These are phyloP conservation scores for Fraxinus excelsior DNA, from an alignment of 257 asterid genomes.

Conservation along the genomic window DNA sequence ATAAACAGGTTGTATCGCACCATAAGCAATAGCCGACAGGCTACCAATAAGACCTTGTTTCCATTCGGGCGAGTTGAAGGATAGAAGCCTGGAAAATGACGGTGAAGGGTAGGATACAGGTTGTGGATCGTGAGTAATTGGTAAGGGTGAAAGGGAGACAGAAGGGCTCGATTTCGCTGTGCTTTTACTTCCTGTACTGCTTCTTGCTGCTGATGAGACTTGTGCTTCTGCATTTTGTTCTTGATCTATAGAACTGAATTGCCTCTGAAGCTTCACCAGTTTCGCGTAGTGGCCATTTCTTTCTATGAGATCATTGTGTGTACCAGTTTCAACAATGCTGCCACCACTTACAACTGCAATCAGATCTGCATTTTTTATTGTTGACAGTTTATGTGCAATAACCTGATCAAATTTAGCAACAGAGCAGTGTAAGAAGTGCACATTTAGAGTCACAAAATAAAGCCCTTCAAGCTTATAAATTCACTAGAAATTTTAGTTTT, in stretches of 20 bases:
- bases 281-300: conserved; percentile 64
- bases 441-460: no score
- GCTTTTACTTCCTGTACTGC: conserved; percentile 54
- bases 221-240: conserved; percentile 38
- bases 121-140: not conserved
- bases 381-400: conserved; percentile 91
- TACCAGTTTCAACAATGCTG: conserved; percentile 58
- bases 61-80: conserved; percentile 71
- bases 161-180: conserved; percentile 64
- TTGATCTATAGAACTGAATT: conserved; percentile 57
- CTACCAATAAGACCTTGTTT: conserved; percentile 70
- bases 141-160: conserved; percentile 50
- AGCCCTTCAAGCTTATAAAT: not conserved
- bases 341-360: conserved; percentile 67
- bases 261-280: conserved; percentile 67
- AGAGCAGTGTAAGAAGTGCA: not conserved
- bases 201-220: conserved; percentile 48
- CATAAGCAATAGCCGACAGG: conserved; percentile 60
- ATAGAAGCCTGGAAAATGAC: conserved; percentile 52
- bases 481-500: no score
- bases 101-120: conserved; percentile 46
- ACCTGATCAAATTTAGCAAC: conserved; percentile 45
- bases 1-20: conserved; percentile 78
- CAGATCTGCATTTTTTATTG: conserved; percentile 69
- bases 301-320: conserved; percentile 60